These are phyloP conservation scores for Hypholoma sublateritium DNA, from an alignment of 768 basidiomycete genomes.

Conservation along the genomic window DNA sequence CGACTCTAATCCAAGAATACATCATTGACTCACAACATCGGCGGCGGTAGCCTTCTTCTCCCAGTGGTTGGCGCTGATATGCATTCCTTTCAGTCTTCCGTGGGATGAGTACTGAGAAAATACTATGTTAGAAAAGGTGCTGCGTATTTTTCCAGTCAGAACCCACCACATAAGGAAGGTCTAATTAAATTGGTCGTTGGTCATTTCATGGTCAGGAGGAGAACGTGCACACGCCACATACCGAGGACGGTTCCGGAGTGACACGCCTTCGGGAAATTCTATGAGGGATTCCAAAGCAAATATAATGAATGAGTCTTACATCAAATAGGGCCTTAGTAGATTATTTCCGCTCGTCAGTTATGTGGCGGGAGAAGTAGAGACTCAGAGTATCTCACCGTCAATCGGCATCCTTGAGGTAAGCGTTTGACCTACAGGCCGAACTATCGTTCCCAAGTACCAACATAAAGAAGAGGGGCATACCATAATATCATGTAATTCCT, in stretches of 20 bases:
- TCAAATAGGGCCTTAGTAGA: slow-evolving; percentile 48
- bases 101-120: slow-evolving; percentile 54
- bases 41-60: slow-evolving; percentile 57
- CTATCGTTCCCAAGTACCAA: background rate
- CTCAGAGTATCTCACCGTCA: slow-evolving; percentile 46
- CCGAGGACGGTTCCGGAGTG: slow-evolving; percentile 56
- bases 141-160: background rate
- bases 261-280: slow-evolving; percentile 37
- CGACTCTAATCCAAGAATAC: background rate
- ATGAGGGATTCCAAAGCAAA: background rate
- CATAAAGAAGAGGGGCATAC: slow-evolving; percentile 21
- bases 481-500: slow-evolving; percentile 53
- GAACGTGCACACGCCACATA: too few relatives aligned
- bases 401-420: slow-evolving; percentile 47
- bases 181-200: slow-evolving; percentile 20
- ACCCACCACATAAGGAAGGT: slow-evolving; percentile 51
- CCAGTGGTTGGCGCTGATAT: slow-evolving; percentile 32
- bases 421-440: slow-evolving; percentile 35
- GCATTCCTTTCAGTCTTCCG: slow-evolving; percentile 48
- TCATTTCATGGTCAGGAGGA: background rate
- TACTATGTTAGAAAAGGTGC: background rate
- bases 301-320: slow-evolving; percentile 28
- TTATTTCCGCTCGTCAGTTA: background rate
- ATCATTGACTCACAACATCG: slow-evolving; percentile 54
- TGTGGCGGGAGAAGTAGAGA: background rate